Evolutionary conservation across 164 flowering plant species (phyloP).

Genomic region (Magnolia kwangsiensis): DNA sequence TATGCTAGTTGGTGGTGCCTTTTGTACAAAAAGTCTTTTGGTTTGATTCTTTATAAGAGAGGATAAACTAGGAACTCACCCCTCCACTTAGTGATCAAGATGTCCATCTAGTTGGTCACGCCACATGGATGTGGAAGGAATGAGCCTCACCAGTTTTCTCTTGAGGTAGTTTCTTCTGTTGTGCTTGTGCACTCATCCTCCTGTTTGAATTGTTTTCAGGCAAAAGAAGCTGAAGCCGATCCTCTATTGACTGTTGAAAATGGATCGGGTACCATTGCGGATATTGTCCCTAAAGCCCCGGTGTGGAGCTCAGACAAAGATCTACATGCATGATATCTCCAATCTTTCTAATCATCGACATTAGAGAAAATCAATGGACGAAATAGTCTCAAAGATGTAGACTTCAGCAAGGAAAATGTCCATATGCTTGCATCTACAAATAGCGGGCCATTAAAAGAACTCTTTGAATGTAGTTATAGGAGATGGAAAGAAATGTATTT

Average conservation of each 20-base stretch:
- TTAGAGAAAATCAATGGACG: neutral
- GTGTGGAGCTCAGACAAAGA: conserved; percentile 76
- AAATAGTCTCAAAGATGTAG: conserved; percentile 29
- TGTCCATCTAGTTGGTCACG: neutral
- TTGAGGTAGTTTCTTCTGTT: too few relatives aligned
- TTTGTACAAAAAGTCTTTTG: too few relatives aligned
- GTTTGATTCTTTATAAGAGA: too few relatives aligned
- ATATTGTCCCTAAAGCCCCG: conserved; percentile 45
- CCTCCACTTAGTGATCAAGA: too few relatives aligned
- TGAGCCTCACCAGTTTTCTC: too few relatives aligned
- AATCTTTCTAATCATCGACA: neutral
- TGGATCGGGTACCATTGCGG: conserved; percentile 42
- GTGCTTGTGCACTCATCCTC: neutral
- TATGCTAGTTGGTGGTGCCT: too few relatives aligned
- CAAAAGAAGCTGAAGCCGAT: conserved; percentile 69
- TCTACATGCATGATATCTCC: conserved; percentile 50
- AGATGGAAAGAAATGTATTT: conserved; percentile 9
- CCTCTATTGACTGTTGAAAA: conserved; percentile 61
- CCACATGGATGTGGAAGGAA: too few relatives aligned
- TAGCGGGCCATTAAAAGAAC: neutral
- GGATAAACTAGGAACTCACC: too few relatives aligned
- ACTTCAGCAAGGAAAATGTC: conserved; percentile 15
- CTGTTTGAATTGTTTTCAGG: conserved; percentile 32
- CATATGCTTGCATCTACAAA: conserved; percentile 1
- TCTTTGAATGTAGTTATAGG: neutral